Base-by-base conservation (phyloP, 495 filamentous ascomycete species). In the Podospora bellae-mahoneyi region DNA sequence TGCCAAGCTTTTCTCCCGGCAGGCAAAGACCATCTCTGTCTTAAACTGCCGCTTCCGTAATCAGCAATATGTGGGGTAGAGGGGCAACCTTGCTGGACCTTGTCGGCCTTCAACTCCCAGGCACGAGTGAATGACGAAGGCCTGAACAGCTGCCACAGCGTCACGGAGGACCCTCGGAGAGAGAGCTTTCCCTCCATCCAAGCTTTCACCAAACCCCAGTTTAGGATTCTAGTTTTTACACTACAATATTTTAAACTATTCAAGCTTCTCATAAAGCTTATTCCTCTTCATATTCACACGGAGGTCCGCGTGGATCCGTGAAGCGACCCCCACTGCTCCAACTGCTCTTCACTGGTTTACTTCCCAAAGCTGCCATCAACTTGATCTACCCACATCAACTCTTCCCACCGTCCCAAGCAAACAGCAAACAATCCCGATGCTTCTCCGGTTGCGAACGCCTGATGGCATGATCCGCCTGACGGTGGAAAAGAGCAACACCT, bases 401-500 rank as follows among this genome's bases (percentile, higher is more conserved):
- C 9, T 48, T 48, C 9, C 9, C 39, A 16, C 39, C 15, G 9
- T 10, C 9, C 39, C 13, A 48, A 48, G 13, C 39, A 48, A 18
- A 16, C 39, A 48, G 15, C 39, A 48, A 48, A 48, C 55, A 7
- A 26, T 58, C 72, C 68, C 34, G 64, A 92, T 93, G 89, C 82
- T 92, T 66, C 79, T 93, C 57, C 81, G 90, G 75, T 84, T 92
- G 68, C 84, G 86, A 66, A 85, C 87, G 39, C 87, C 87, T 63
- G 88, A 93, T 80, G 90, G 90, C 79, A 87, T 87, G 76, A 84
- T 89, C 74, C 86, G 90, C 64, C 80, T 93, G 67, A 84, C 79
- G 32, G 81, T 92, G 39, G 85, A 92, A 63, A 85, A 84, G 66
- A 78, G 78, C 53, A 84, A 84, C 66, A 79, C 83, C 61, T 81